Evolutionary conservation across 2,329 filamentous ascomycete species (phyloP), one percentile per base, ranked within the genome.

Genomic region (Alternaria angustiovoidea): DNA sequence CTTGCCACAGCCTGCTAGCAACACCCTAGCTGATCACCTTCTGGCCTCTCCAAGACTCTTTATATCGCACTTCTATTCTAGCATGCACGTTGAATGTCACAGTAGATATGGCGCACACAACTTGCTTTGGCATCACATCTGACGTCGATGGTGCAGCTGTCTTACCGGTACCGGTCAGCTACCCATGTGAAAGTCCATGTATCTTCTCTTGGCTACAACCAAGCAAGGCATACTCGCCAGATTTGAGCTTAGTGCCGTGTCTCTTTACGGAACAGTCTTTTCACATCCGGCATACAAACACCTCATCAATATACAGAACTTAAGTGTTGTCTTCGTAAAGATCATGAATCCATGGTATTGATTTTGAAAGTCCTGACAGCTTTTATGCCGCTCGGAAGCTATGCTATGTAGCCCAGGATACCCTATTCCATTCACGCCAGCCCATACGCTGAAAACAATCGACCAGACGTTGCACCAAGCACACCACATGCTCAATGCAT

Each of bases 341-440:
- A 66, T 72, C 69, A 71, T 68, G 66, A 72, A 73, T 67, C 70
- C 71, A 66, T 73, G 66, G 72, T 71, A 73, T 74, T 73, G 48
- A 62, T 70, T 71, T 73, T 69, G 62, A 65, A 71, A 62, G 57
- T 66, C 68, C 67, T 66, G 63, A 59, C 61, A 67, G 65, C 66
- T 60, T 54, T 64, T 51, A 54, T 65, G 65, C 63, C 54, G 62
- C 64, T 57, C 61, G 65, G 63, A 65, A 69, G 65, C 75, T 75
- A 76, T 64, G 69, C 75, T 75, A 76, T 64, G 69, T 66, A 73
- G 71, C 69, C 68, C 69, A 72, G 67, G 66, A 69, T 64, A 75
- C 58, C 66, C 60, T 72, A 71, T 76, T 70, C 71, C 75, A 75
- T 70, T 67, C 73, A 73, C 71, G 65, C 72, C 72, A 73, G 68